Evolutionary conservation across 1,284 basidiomycete species (phyloP).

Genomic region (Flammula alnicola): DNA sequence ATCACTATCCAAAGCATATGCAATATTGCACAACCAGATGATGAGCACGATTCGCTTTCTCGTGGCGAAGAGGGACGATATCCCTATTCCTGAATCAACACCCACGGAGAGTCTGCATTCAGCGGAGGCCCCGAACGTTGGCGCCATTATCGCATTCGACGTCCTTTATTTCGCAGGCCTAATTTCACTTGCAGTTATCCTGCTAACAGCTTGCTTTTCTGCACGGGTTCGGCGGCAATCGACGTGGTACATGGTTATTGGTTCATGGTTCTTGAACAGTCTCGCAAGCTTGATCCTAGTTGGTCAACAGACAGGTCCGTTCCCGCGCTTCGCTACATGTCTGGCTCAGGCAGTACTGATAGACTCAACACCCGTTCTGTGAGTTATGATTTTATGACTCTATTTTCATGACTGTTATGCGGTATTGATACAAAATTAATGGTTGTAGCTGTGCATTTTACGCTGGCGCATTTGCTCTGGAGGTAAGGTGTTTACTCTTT

Average conservation of each 20-base stretch:
- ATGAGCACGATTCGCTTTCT: no score
- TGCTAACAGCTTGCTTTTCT: neutral
- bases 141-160: conserved; percentile 1
- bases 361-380: conserved; percentile 3
- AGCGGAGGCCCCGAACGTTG: no score
- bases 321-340: neutral
- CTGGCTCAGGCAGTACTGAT: conserved; percentile 1
- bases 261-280: conserved; percentile 1
- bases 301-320: neutral
- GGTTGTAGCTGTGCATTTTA: neutral
- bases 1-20: no score
- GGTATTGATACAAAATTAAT: no score
- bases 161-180: neutral
- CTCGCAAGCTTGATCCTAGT: neutral
- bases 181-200: neutral
- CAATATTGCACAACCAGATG: no score
- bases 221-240: neutral
- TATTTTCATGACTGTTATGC: neutral
- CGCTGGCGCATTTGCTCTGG: neutral
- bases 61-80: no score
- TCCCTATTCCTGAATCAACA: no score
- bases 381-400: no score
- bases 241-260: conserved; percentile 6
- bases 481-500: neutral
- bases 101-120: no score